Conservation (phyloP, 2,329 filamentous ascomycete genomes). For the Ciborinia camelliae region DNA sequence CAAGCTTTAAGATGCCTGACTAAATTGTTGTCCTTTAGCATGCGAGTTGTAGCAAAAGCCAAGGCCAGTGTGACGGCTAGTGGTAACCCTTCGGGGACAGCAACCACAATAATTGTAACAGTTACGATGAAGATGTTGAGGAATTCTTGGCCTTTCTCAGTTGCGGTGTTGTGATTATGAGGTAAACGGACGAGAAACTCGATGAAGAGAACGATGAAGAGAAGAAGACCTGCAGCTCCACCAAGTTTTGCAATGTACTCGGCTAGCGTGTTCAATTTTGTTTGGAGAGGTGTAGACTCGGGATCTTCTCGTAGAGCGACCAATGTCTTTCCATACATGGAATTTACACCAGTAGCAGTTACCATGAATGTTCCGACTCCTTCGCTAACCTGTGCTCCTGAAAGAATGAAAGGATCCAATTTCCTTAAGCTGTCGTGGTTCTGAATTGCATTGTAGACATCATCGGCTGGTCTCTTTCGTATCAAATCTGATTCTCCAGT, state of each 20-base stretch:
- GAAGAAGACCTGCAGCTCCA: constrained; percentile 65
- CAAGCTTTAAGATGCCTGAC: constrained; percentile 66
- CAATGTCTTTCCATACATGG: constrained; percentile 72
- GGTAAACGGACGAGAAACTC: constrained; percentile 66
- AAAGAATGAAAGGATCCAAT: constrained; percentile 76
- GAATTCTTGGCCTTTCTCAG: constrained; percentile 59
- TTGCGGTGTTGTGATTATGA: constrained; percentile 45
- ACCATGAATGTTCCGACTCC: constrained; percentile 74
- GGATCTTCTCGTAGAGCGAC: constrained; percentile 74
- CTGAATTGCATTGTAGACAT: constrained; percentile 62
- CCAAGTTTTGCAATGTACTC: constrained; percentile 78
- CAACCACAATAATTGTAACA: constrained; percentile 66
- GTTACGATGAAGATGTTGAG: constrained; percentile 61
- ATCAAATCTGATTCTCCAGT: constrained; percentile 74
- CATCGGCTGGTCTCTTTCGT: constrained; percentile 62
- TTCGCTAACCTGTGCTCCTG: constrained; percentile 72
- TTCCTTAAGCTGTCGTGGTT: constrained; percentile 58
- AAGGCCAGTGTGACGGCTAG: constrained; percentile 66
- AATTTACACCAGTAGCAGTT: constrained; percentile 69
- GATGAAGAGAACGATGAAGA: constrained; percentile 79
- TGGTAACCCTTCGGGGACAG: constrained; percentile 63
- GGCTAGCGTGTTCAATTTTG: constrained; percentile 71
- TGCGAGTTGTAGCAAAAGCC: constrained; percentile 63
- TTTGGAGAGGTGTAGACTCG: constrained; percentile 75
- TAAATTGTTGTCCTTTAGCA: constrained; percentile 67